Conservation (phyloP, 768 basidiomycete species). For the Boletus reticuloceps region DNA sequence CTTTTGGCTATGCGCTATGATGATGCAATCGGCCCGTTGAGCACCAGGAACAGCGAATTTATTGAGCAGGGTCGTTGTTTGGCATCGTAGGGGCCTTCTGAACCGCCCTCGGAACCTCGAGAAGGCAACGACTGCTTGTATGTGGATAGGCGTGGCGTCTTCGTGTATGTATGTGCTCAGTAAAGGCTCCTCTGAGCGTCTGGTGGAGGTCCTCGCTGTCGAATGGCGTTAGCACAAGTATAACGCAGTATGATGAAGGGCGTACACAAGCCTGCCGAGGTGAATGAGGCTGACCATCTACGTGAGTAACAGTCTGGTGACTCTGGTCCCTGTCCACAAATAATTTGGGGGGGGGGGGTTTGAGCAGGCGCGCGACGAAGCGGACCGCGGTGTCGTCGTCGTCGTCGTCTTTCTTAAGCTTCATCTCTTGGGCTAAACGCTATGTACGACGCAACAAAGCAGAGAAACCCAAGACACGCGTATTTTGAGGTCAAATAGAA, state of each 20-base stretch:
- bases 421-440: constrained; percentile 36
- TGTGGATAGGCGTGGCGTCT: no score
- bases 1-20: no score
- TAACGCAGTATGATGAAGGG: not conserved
- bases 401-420: constrained; percentile 54
- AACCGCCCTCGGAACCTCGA: no score
- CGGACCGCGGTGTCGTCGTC: constrained; percentile 66
- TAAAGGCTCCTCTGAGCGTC: constrained; percentile 55
- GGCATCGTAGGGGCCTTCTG: no score
- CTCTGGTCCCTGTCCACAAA: constrained; percentile 86
- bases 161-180: constrained; percentile 76
- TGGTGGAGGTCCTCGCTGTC: constrained; percentile 76
- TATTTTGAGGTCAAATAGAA: constrained; percentile 77
- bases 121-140: no score
- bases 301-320: constrained; percentile 73
- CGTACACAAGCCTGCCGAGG: constrained; percentile 84
- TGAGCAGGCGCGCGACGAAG: constrained; percentile 64
- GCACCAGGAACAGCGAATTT: no score
- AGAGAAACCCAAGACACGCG: constrained; percentile 27
- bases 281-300: constrained; percentile 64
- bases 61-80: no score
- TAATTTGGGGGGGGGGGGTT: constrained; percentile 73
- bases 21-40: no score
- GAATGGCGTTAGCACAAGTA: not conserved
- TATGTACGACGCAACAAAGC: not conserved